These are phyloP conservation scores for Plantago elongata DNA, from an alignment of 257 asterid genomes.

Conservation along the genomic window DNA sequence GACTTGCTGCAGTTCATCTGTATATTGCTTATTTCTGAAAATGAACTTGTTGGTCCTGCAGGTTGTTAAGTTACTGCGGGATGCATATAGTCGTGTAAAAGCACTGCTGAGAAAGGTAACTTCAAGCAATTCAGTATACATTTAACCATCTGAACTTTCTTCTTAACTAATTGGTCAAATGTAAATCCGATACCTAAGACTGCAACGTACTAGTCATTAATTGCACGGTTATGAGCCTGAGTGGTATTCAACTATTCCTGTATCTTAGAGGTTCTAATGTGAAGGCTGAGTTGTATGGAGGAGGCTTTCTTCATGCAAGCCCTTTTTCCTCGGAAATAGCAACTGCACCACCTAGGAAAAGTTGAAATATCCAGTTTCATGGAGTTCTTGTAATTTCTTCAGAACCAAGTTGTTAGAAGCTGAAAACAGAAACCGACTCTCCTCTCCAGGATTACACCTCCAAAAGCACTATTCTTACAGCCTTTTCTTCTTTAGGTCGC, in stretches of 20 bases:
- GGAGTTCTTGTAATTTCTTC: too few species aligned
- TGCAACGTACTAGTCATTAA: background rate
- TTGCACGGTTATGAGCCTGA: background rate
- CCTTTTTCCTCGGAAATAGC: too few species aligned
- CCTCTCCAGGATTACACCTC: too few species aligned
- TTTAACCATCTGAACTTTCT: background rate
- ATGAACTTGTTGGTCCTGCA: constrained; percentile 23
- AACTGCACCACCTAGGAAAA: too few species aligned
- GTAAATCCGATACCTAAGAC: background rate
- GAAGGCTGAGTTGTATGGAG: background rate
- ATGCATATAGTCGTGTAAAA: constrained; percentile 87
- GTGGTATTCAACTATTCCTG: background rate
- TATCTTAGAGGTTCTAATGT: background rate
- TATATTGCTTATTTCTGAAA: background rate
- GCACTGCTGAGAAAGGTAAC: constrained; percentile 78
- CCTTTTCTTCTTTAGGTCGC: too few species aligned
- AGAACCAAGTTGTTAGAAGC: too few species aligned
- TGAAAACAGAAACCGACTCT: too few species aligned
- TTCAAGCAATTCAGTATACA: constrained; percentile 3
- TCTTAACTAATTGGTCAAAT: background rate
- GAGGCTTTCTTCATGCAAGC: too few species aligned
- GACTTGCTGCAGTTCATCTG: constrained; percentile 9
- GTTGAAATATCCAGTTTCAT: too few species aligned
- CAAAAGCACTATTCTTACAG: too few species aligned
- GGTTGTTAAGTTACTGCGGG: constrained; percentile 88